Conservation (phyloP, 495 filamentous ascomycete species). For the Penicillium macrosclerotiorum region DNA sequence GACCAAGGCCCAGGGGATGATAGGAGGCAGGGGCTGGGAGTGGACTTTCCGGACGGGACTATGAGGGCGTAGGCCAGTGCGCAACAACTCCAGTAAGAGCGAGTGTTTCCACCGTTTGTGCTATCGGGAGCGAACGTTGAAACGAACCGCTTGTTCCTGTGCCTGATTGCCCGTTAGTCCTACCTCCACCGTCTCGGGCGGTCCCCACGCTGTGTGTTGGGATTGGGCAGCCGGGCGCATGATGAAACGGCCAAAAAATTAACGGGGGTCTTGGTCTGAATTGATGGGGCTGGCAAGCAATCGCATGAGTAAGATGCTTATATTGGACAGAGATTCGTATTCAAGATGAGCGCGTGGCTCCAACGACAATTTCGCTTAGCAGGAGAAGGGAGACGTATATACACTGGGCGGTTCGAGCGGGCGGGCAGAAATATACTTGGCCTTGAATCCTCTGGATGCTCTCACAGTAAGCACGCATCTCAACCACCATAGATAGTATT, state of each 20-base stretch:
- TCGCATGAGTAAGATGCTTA: too few species aligned
- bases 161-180: not conserved
- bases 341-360: too few species aligned
- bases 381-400: too few species aligned
- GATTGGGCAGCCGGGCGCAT: constrained; percentile 9
- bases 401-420: too few species aligned
- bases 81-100: not conserved
- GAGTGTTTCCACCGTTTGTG: constrained; percentile 5
- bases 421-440: too few species aligned
- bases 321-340: too few species aligned
- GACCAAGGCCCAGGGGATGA: not conserved
- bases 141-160: constrained; percentile 4
- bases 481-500: too few species aligned
- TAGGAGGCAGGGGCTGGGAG: not conserved
- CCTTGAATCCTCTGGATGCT: too few species aligned
- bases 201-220: constrained; percentile 6
- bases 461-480: too few species aligned
- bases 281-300: not conserved
- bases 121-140: constrained; percentile 4
- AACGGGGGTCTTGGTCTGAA: not conserved
- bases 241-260: constrained; percentile 6
- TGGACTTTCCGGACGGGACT: constrained; percentile 1
- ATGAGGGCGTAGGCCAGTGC: not conserved
- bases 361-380: too few species aligned
- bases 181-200: not conserved